Base-by-base conservation (phyloP, 306 rosid species). In the Macrotyloma uniflorum region DNA sequence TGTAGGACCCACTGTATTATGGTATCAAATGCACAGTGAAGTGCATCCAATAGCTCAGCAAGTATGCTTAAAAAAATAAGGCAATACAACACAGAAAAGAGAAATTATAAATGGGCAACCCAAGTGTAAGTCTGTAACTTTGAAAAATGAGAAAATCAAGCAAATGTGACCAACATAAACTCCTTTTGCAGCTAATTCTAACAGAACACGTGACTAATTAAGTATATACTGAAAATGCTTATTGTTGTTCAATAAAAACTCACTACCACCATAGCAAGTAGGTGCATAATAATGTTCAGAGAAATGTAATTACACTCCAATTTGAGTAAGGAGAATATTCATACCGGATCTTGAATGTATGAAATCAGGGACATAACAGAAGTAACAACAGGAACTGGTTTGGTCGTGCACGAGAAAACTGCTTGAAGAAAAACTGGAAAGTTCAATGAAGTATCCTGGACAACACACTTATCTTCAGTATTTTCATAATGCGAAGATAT, bases 351-450 rank as follows among this genome's bases (percentile, higher is more conserved):
- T 33, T 64, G 90, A 70, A 82, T 86, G 88, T 87, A 91, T 58
- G 98, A 91, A 85, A 92, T 80, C 74, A 92, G 76, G 30, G 97
- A 92, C 50, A 85, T 51, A 78, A 86, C 88, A 28, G 98, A 95
- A 70, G 86, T 86, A 61, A 84, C 86, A 51, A 91, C 73, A 55
- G 98, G 88, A 69, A 91, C 84, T 45, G 96, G 90, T 77, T 83
- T 94, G 40, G 88, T 86, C 28, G 88, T 77, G 11, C 85, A 74
- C 26, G 98, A 95, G 81, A 89, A 79, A 70, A 89, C 75, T 38
- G 96, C 96, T 80, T 92, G 98, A 79, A 88, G 89, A 84, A 92
- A 92, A 72, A 80, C 85, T 43, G 90, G 75, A 86, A 86, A 86
- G 86, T 86, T 85, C 63, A 93, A 82, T 13, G 88, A 81, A 23